Evolutionary conservation across 805 yeast species (phyloP).

Genomic region (Cyberlindnera lachancei): DNA sequence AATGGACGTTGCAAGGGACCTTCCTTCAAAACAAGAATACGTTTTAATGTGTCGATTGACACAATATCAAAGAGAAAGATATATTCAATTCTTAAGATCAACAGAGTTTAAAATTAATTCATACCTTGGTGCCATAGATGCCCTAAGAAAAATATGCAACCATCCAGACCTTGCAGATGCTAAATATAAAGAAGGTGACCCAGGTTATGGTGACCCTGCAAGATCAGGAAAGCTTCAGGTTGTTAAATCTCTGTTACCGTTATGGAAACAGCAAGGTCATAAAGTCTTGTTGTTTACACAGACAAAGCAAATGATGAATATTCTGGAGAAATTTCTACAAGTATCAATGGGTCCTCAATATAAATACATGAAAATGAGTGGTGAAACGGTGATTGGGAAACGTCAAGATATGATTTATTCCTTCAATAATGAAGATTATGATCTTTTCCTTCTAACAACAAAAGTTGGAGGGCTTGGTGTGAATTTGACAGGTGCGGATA

Average conservation of each 20-base stretch:
- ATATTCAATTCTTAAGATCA: slow-evolving; percentile 66
- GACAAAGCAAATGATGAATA: slow-evolving; percentile 89
- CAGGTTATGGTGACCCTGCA: slow-evolving; percentile 45
- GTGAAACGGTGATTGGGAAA: slow-evolving; percentile 71
- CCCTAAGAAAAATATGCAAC: slow-evolving; percentile 85
- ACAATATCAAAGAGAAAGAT: slow-evolving; percentile 61
- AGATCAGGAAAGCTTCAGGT: slow-evolving; percentile 91
- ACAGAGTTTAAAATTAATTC: slow-evolving; percentile 69
- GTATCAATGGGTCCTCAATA: slow-evolving; percentile 30
- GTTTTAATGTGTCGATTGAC: slow-evolving; percentile 89
- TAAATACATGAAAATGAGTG: slow-evolving; percentile 83
- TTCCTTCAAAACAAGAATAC: slow-evolving; percentile 90
- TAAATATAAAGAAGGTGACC: slow-evolving; percentile 23
- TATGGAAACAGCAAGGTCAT: slow-evolving; percentile 75
- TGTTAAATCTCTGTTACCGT: slow-evolving; percentile 57
- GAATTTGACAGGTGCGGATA: slow-evolving; percentile 87
- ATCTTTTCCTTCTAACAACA: slow-evolving; percentile 80
- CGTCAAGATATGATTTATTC: slow-evolving; percentile 77
- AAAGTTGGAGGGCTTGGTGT: slow-evolving; percentile 96
- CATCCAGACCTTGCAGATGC: slow-evolving; percentile 81
- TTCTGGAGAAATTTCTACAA: slow-evolving; percentile 61
- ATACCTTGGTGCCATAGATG: slow-evolving; percentile 87
- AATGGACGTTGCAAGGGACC: slow-evolving; percentile 88
- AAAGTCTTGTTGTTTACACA: slow-evolving; percentile 85
- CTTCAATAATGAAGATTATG: slow-evolving; percentile 57